A percentile compares a stretch with the other conserved stretches of the same genome.
These are phyloP conservation scores for Phytophthora europaea DNA, from an alignment of 352 stramenopile species.

Conservation along the genomic window DNA sequence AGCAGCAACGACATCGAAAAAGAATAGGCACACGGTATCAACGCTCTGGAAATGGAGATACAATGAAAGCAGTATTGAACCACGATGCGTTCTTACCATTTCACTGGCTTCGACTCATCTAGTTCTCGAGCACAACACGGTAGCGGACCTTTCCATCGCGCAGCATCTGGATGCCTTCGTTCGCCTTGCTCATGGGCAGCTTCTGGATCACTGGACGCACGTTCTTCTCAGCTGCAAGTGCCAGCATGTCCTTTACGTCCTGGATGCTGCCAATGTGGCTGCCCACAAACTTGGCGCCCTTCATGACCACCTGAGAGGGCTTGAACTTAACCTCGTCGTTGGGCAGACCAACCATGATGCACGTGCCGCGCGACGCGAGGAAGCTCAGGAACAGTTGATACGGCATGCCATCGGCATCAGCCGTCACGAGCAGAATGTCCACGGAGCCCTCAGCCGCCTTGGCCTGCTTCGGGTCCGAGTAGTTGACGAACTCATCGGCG, in stretches of 20 bases:
- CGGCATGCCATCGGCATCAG: conserved; percentile 60
- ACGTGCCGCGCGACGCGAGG: conserved; percentile 62
- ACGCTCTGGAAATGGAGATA: neutral
- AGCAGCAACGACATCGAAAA: conserved; percentile 7
- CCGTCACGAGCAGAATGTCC: conserved; percentile 82
- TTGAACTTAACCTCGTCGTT: conserved; percentile 70
- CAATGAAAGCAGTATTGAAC: neutral
- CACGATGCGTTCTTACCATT: neutral
- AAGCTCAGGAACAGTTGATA: conserved; percentile 63
- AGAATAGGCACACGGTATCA: conserved; percentile 7
- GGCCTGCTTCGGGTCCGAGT: conserved; percentile 47
- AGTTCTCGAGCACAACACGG: conserved; percentile 63
- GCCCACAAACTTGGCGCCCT: conserved; percentile 60
- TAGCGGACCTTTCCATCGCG: conserved; percentile 51
- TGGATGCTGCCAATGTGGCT: conserved; percentile 81
- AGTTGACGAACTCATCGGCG: conserved; percentile 74
- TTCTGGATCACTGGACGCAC: conserved; percentile 66
- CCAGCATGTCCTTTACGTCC: conserved; percentile 87
- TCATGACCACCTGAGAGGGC: conserved; percentile 55
- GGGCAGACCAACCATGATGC: conserved; percentile 74
- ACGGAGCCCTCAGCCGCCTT: conserved; percentile 45
- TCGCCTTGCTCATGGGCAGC: conserved; percentile 57
- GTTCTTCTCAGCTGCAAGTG: conserved; percentile 77
- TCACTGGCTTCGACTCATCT: neutral
- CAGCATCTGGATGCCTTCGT: conserved; percentile 57